These are phyloP conservation scores for Saccharomycopsis hybrid DNA, from an alignment of 1,139 yeast genomes.

Conservation along the genomic window DNA sequence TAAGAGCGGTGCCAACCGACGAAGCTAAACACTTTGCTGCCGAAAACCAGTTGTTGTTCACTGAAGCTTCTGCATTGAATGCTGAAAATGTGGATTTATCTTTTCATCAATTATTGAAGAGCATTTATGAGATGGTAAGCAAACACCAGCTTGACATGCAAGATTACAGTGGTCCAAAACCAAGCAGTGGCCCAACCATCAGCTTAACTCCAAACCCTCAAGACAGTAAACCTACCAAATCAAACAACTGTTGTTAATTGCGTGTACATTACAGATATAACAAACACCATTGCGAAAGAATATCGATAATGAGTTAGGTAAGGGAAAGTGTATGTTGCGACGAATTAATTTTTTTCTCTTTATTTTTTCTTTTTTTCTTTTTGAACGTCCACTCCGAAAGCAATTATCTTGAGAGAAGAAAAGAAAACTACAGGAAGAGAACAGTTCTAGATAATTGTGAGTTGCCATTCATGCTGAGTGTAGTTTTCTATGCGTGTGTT, in stretches of 20 bases:
- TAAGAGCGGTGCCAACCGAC: constrained; percentile 95
- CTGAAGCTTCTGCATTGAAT: constrained; percentile 91
- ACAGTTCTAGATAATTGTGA: no score
- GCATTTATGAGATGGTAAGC: constrained; percentile 88
- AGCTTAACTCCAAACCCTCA: constrained; percentile 91
- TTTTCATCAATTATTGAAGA: constrained; percentile 84
- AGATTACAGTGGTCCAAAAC: constrained; percentile 44
- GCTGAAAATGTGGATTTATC: constrained; percentile 94
- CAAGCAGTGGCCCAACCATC: constrained; percentile 80
- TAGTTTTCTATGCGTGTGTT: no score
- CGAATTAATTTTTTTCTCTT: no score
- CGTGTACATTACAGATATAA: no score
- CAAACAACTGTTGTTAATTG: constrained; percentile 57
- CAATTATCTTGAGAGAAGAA: no score
- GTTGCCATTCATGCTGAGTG: no score
- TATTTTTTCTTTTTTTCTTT: no score
- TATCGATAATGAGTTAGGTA: no score
- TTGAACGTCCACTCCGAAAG: no score
- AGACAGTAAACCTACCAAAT: constrained; percentile 58
- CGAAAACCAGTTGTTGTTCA: constrained; percentile 80
- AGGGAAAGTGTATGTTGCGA: no score
- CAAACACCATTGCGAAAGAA: no score
- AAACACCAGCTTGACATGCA: constrained; percentile 80
- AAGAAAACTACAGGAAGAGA: no score
- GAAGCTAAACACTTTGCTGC: constrained; percentile 95